Conservation (phyloP, 345 rosid genomes). For the Sonneratia caseolaris region DNA sequence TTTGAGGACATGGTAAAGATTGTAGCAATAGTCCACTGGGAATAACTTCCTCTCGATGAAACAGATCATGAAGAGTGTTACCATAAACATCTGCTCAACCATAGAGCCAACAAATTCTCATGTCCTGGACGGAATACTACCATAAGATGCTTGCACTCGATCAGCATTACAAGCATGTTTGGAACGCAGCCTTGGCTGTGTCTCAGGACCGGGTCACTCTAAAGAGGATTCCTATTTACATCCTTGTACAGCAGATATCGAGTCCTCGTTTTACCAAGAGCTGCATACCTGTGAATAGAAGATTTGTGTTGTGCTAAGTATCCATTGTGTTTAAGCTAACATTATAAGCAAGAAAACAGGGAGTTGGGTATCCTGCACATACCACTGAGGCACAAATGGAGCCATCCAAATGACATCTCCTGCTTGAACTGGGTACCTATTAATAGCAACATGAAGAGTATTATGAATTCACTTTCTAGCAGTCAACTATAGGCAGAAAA, state of each 20-base stretch:
- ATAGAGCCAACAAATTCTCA: not conserved
- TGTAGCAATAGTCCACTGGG: too few species aligned
- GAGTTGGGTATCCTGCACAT: slow-evolving; percentile 18
- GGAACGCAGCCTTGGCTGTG: not conserved
- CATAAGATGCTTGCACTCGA: not conserved
- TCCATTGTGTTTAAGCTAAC: slow-evolving; percentile 4
- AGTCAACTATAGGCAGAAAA: not conserved
- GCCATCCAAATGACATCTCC: slow-evolving; percentile 99
- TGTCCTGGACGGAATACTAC: not conserved
- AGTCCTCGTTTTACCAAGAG: slow-evolving; percentile 57
- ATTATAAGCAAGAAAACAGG: not conserved
- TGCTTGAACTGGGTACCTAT: slow-evolving; percentile 88
- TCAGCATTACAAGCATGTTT: not conserved
- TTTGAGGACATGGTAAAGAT: too few species aligned
- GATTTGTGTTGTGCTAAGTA: slow-evolving; percentile 3
- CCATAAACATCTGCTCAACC: not conserved
- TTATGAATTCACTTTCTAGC: not conserved
- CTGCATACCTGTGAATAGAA: slow-evolving; percentile 57
- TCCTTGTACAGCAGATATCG: slow-evolving; percentile 81
- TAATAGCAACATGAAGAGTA: too few species aligned
- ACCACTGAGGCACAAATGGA: slow-evolving; percentile 97
- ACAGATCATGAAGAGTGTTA: not conserved
- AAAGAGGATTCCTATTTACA: slow-evolving; percentile 61
- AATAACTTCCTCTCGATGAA: not conserved
- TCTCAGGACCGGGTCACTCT: not conserved